Evolutionary conservation across 805 yeast species (phyloP), one percentile per base, ranked within the genome.

Genomic region (Yamadazyma sp.): DNA sequence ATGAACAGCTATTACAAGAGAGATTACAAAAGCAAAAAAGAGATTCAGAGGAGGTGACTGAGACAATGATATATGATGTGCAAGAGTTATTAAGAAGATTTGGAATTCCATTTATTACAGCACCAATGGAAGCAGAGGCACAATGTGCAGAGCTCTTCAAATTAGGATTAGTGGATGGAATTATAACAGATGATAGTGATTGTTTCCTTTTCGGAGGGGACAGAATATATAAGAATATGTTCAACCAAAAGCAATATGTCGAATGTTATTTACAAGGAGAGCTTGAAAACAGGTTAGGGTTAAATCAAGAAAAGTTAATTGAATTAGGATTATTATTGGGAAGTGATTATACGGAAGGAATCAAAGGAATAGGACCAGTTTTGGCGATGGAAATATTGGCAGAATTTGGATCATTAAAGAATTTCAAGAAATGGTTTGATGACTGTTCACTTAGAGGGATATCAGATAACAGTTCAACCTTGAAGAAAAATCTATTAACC

Each of bases 91-190:
- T 93, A 7, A 75, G 83, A 19, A 61, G 91, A 35, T 93, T 93
- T 67, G 98, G 98, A 1, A 84, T 93, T 4, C 99, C 99, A 0
- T 93, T 78, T 47, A 74, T 93, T 7, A 86, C 95, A 0, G 97
- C 98, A 0, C 99, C 98, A 1, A 87, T 87, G 89, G 99, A 93
- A 60, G 98, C 98, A 1, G 99, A 93, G 62, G 98, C 98, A 0
- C 98, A 93, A 52, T 93, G 99, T 62, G 96, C 96, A 0, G 86
- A 82, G 45, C 60, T 93, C 5, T 58, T 78, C 25, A 52, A 58
- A n/a, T 56, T 88, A 15, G 76, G 74, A 0, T 64, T 93, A 13
- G 96, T 91, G 4, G 98, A 93, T 58, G 99, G 98, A 0, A 82
- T 93, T 5, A 81, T 93, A 16, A 93, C 98, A 0, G 99, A 93